Evolutionary conservation across 108 stramenopile genomes (phyloP), one percentile per base, ranked within the genome.

Genomic region (Bacterosira constricta): DNA sequence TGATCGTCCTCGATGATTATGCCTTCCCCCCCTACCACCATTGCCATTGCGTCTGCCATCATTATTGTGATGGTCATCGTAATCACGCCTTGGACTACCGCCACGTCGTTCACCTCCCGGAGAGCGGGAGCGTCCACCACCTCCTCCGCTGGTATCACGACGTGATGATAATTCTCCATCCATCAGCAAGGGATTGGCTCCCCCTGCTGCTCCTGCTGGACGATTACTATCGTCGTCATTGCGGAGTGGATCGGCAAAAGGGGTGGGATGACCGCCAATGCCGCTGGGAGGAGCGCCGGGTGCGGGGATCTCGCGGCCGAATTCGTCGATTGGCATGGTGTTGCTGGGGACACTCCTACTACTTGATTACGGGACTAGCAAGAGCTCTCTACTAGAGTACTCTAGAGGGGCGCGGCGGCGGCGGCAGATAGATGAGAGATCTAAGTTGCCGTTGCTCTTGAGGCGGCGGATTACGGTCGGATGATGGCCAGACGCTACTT

Each of bases 271-370:
- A 3, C 73, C 49, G 26, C 77, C 57, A 10, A 63, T 50, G 18
- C 72, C 73, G 25, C 71, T 64, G 13, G 72, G 66, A 12, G 37
- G 54, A 1, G 32, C n/a, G 41, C 31, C 42, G 21, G 31, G 17
- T 20, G 51, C 60, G 30, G 50, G 74, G 34, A 75, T 36, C 23
- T 75, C 79, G 25, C 91, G 83, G n/a, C 91, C 91, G 78, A 92
- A 92, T 73, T 92, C 88, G 56, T 92, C 91, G 36, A 92, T 72
- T 25, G 86, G 65, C 78, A 80, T 83, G 50, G 25, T 39, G 61
- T 15, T 21, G 21, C 4, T 50, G 49, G 18, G 20, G 23, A 21
- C 20, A 21, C 42, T 17, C n/a, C 42, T 54, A 54, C 17, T 23
- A 8, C 52, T 29, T 54, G 50, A 51, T 25, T 23, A 23, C 52